phyloP scores from a whole-genome alignment of 1,284 basidiomycete species.

The Phlebopus sp. region DNA sequence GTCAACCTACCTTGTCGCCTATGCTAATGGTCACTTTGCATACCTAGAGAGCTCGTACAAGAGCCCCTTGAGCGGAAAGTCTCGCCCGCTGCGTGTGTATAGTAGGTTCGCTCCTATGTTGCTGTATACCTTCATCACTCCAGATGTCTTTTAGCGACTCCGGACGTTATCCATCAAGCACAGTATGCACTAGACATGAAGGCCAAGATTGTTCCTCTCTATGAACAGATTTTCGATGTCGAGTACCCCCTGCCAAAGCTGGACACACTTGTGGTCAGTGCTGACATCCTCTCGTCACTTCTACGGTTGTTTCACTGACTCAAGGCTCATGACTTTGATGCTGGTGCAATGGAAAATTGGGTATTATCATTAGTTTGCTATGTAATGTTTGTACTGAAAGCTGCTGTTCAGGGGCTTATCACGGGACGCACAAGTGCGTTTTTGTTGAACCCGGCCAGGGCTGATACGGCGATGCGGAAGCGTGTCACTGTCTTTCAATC shows the following conservation, averaged over 20 bases:
- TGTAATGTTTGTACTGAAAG: background rate
- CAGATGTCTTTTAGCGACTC: slow-evolving; percentile 58
- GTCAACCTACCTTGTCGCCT: slow-evolving; percentile 91
- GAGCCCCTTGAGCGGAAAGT: slow-evolving; percentile 81
- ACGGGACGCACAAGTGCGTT: slow-evolving; percentile 86
- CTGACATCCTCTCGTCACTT: background rate
- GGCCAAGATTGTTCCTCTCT: slow-evolving; percentile 83
- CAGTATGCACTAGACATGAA: slow-evolving; percentile 89
- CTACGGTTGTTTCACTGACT: background rate
- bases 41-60: slow-evolving; percentile 75
- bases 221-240: slow-evolving; percentile 90
- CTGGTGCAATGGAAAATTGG: slow-evolving; percentile 96
- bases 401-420: slow-evolving; percentile 67
- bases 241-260: slow-evolving; percentile 93
- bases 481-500: slow-evolving; percentile 75
- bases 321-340: slow-evolving; percentile 83
- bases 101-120: slow-evolving; percentile 38
- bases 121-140: background rate
- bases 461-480: slow-evolving; percentile 78
- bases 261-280: slow-evolving; percentile 76
- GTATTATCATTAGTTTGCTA: slow-evolving; percentile 24
- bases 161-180: slow-evolving; percentile 81
- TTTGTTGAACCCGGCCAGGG: slow-evolving; percentile 77
- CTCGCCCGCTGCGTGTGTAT: slow-evolving; percentile 84
- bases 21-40: slow-evolving; percentile 83